Evolutionary conservation across 2,329 filamentous ascomycete genomes (phyloP), one percentile per base, ranked within the genome.

Genomic region (Diaporthe aspalathi): DNA sequence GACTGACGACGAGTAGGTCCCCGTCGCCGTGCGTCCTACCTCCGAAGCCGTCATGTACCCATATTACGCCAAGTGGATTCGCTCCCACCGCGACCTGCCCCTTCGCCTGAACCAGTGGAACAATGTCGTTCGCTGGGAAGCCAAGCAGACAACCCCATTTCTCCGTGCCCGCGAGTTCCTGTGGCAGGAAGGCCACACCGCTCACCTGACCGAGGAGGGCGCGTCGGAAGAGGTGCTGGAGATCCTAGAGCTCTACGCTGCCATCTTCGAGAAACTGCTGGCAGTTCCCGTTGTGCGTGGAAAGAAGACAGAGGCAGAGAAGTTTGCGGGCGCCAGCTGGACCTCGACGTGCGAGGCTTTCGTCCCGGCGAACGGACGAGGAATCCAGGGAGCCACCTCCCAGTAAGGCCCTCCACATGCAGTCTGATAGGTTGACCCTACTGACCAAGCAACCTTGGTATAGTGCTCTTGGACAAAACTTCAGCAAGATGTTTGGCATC

Each of bases 401-500:
- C 96, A 99, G 85, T 94, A 91, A 38, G 60, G n/a, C 32, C n/a
- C 0, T 24, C n/a, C 12, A 0, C 3, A 17, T 20, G 5, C 14
- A 45, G 5, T 14, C 2, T 16, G 16, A 5, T 1, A 16, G 6
- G 3, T 50, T 27, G 29, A 24, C 45, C 35, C 8, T 17, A 29
- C 22, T 16, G 40, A 40, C 45, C 60, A 56, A 32, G 63, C 53
- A 47, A 74, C 45, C 9, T 16, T 20, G 16, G 16, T 4, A 14
- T 62, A 75, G 74, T 53, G 81, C 81, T 77, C 88, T 99, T 11
- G 96, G 96, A 67, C 96, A 99, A 84, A 98, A 99, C 85, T 99
- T 99, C 84, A 95, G 92, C 81, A 98, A 97, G 84, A 99, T 99
- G 95, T 99, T 98, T 81, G 93, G 96, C 82, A 98, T 99, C 81